phyloP scores from a whole-genome alignment of 257 asterid genomes.

The Solanum arcanum region DNA sequence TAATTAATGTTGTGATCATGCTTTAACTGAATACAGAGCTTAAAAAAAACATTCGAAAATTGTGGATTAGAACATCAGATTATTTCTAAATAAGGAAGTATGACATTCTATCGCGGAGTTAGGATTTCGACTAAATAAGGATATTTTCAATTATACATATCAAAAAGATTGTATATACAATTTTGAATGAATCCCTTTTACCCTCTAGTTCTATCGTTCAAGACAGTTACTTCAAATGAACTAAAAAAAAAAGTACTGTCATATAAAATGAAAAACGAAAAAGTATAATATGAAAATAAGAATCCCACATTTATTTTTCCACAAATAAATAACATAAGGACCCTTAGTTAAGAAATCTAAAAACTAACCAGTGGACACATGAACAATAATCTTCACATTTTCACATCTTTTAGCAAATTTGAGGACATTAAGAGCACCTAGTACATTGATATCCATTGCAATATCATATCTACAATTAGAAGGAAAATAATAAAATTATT shows the following conservation, averaged over 20 bases:
- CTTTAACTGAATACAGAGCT: not conserved
- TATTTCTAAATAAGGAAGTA: not conserved
- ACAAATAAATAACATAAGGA: not conserved
- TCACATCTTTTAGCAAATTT: conserved; percentile 32
- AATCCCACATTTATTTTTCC: not conserved
- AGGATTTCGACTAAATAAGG: accelerated
- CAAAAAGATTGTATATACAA: not conserved
- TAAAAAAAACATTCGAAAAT: not conserved
- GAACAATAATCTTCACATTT: conserved; percentile 31
- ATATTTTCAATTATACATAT: not conserved
- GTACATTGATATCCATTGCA: conserved; percentile 29
- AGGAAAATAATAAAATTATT: not conserved
- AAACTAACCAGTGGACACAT: conserved; percentile 47
- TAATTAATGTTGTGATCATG: not conserved
- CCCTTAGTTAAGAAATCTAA: not conserved
- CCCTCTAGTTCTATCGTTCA: not conserved
- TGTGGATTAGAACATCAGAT: not conserved
- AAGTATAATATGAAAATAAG: no score
- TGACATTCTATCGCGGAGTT: not conserved
- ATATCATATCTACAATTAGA: conserved; percentile 33
- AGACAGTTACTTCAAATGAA: not conserved
- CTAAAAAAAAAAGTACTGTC: no score
- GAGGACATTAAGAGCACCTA: conserved; percentile 29
- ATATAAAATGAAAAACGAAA: no score
- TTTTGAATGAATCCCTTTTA: not conserved